Base-by-base conservation (phyloP, 139 green algal genomes). In the Chlamydomonas eustigma region DNA sequence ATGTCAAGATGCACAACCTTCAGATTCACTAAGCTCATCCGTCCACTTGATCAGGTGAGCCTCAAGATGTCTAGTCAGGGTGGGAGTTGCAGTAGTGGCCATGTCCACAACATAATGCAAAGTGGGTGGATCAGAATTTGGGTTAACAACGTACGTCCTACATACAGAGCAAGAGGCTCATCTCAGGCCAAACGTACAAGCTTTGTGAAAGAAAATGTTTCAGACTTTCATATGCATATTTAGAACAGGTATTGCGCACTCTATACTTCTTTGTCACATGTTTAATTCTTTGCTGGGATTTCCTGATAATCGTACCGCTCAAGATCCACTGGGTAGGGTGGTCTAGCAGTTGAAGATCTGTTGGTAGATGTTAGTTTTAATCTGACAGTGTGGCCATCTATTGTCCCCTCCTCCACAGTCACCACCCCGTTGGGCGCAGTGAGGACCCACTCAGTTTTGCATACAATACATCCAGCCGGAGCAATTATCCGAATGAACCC, bases 401-500 rank as follows among this genome's bases (percentile, higher is more conserved):
- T 37, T 2, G 37, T 66, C 4, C 70, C 8, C 70, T 64, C 70
- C 70, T 75, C 70, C 8, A 75, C 22, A 2, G 70, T 75, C 31
- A n/a, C 28, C 5, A 75, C 70, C 4, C 70, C 70, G 30, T 75
- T 75, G 38, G 70, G 70, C 24, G 70, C 70, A 37, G 36, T 66
- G 6, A 75, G 22, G n/a, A 75, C 38, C 4, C 31, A 65, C 70
- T 75, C 70, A 33, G 22, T 68, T 28, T 28, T 68, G 8, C 4
- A 33, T 4, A 68, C 22, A 28, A 28, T 22, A 68, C n/a, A 68
- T 31, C 52, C 52, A 35, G 52, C 8, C 34, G 22, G 8, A 28
- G 65, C 65, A 33, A 75, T 58, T 12, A 75, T 39, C 28, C 70
- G 70, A 8, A 75, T n/a, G 38, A 39, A 75, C 22, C 70, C 70